Conservation (phyloP, 805 yeast genomes). For the Clavispora vitiphila region DNA sequence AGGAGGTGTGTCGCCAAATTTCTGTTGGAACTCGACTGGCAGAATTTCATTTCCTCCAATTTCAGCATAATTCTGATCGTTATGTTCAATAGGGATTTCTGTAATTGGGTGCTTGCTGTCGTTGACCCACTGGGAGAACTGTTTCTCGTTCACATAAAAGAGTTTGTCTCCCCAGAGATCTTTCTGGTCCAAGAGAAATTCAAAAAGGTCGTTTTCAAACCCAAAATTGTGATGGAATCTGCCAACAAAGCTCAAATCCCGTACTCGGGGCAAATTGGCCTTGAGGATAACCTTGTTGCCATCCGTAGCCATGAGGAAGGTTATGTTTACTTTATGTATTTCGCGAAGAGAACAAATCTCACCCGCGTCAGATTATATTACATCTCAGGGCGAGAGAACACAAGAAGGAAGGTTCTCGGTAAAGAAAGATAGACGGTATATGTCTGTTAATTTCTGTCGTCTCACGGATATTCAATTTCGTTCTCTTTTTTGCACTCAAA, state of each 20-base stretch:
- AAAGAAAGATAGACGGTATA: too few species aligned
- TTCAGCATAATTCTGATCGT: slow-evolving; percentile 10
- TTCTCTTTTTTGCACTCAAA: too few species aligned
- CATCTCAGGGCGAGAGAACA: too few species aligned
- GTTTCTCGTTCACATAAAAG: slow-evolving; percentile 37
- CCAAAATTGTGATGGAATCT: slow-evolving; percentile 45
- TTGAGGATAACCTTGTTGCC: slow-evolving; percentile 8
- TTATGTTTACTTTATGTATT: neutral
- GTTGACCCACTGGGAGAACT: slow-evolving; percentile 18
- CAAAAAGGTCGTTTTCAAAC: slow-evolving; percentile 36
- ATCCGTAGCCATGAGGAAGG: slow-evolving; percentile 7
- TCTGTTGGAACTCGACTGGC: slow-evolving; percentile 14
- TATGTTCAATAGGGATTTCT: slow-evolving; percentile 4
- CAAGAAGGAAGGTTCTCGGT: too few species aligned
- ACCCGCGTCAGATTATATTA: neutral
- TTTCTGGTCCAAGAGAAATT: slow-evolving; percentile 40
- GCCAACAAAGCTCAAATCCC: slow-evolving; percentile 17
- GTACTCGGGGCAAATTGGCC: slow-evolving; percentile 12
- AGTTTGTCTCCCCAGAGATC: slow-evolving; percentile 45
- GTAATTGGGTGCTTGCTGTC: slow-evolving; percentile 10
- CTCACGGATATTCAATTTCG: too few species aligned
- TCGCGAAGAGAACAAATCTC: neutral
- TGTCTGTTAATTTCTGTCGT: too few species aligned
- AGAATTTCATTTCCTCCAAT: slow-evolving; percentile 5
- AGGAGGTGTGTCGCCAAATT: slow-evolving; percentile 16